These are phyloP conservation scores for Arachis hypogaea DNA, from an alignment of 306 rosid genomes.

Conservation along the genomic window DNA sequence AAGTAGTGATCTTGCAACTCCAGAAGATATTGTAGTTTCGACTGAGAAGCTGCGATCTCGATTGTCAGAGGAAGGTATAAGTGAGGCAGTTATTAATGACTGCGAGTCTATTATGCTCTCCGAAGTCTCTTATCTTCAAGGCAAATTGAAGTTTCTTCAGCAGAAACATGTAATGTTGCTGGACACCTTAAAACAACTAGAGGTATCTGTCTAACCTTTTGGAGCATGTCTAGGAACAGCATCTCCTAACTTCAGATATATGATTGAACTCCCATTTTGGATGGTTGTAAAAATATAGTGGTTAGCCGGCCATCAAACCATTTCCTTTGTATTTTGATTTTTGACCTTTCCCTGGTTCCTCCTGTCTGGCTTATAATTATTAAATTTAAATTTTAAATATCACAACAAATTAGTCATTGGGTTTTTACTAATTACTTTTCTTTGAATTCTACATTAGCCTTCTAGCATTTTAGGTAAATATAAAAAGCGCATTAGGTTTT, in stretches of 20 bases:
- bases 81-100: slow-evolving; percentile 69
- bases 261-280: slow-evolving; percentile 11
- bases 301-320: not conserved
- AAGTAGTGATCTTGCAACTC: slow-evolving; percentile 72
- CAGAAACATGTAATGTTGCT: slow-evolving; percentile 78
- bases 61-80: slow-evolving; percentile 77
- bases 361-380: slow-evolving; percentile 25
- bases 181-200: slow-evolving; percentile 82
- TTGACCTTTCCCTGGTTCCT: slow-evolving; percentile 16
- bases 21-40: slow-evolving; percentile 83
- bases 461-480: slow-evolving; percentile 20
- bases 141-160: slow-evolving; percentile 76
- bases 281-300: slow-evolving; percentile 29
- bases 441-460: slow-evolving; percentile 28
- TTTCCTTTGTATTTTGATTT: slow-evolving; percentile 25
- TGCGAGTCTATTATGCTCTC: slow-evolving; percentile 90
- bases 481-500: slow-evolving; percentile 12
- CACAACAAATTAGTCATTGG: slow-evolving; percentile 5
- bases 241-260: slow-evolving; percentile 5
- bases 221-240: slow-evolving; percentile 15
- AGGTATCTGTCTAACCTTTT: slow-evolving; percentile 58
- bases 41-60: slow-evolving; percentile 87
- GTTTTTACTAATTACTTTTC: slow-evolving; percentile 7
- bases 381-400: not conserved
- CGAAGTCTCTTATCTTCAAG: slow-evolving; percentile 84